Evolutionary conservation across 2,329 filamentous ascomycete genomes (phyloP).

Genomic region (Nothomitra cinnamomea): DNA sequence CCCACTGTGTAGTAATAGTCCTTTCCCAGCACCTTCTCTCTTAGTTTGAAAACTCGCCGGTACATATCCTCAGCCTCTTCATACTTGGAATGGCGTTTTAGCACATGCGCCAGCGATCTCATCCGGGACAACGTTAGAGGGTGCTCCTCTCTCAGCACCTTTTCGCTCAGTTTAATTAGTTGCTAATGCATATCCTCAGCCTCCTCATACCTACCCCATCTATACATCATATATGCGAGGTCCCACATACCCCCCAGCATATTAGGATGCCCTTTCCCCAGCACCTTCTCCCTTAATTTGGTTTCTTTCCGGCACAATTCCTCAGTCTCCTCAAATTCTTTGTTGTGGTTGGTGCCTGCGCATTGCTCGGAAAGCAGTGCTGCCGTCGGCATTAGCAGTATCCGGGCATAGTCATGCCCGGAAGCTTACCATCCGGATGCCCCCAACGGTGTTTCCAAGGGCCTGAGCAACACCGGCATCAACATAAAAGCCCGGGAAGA

Average conservation of each 20-base stretch:
- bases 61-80: not conserved
- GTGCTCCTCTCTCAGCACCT: slow-evolving; percentile 3
- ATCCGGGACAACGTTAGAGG: not conserved
- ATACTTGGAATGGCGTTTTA: not conserved
- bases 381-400: too few species aligned
- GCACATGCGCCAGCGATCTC: not conserved
- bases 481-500: too few species aligned
- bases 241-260: not conserved
- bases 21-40: slow-evolving; percentile 3
- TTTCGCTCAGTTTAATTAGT: not conserved
- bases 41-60: not conserved
- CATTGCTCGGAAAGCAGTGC: too few species aligned
- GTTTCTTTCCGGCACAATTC: not conserved
- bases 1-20: not conserved
- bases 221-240: not conserved
- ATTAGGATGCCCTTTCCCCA: not conserved
- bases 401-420: too few species aligned
- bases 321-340: too few species aligned
- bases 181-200: not conserved
- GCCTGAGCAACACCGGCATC: too few species aligned
- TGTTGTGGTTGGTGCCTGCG: too few species aligned
- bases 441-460: too few species aligned
- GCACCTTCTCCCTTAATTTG: slow-evolving; percentile 2
- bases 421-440: too few species aligned
- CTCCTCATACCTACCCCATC: not conserved